A percentile compares a stretch with the other conserved stretches of the same genome.
Evolutionary conservation across 2,329 filamentous ascomycete species (phyloP).

Genomic region (Arthrobotrys entomopaga): DNA sequence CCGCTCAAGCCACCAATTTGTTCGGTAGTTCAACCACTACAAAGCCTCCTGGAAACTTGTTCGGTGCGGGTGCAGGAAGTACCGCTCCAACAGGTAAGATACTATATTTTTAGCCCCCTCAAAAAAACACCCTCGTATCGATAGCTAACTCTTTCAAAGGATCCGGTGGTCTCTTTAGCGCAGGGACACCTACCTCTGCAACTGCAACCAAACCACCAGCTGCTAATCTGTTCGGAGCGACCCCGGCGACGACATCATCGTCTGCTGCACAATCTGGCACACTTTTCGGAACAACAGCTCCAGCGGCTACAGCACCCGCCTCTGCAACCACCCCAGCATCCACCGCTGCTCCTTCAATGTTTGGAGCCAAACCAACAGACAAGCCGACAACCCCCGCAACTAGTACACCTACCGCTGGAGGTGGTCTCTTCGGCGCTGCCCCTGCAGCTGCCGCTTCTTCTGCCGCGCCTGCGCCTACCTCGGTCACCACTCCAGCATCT

Average conservation of each 20-base stretch:
- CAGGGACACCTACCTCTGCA: conserved; percentile 27
- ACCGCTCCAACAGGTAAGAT: conserved; percentile 29
- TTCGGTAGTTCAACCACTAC: conserved; percentile 36
- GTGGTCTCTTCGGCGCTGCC: conserved; percentile 57
- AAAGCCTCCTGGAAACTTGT: conserved; percentile 14
- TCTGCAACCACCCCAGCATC: conserved; percentile 56
- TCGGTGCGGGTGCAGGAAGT: conserved; percentile 14
- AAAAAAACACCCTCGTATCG: background rate
- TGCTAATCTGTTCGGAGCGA: conserved; percentile 50
- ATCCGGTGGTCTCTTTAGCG: conserved; percentile 25
- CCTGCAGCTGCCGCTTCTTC: conserved; percentile 57
- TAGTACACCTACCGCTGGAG: conserved; percentile 56
- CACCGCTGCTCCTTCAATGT: conserved; percentile 58
- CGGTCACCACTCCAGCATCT: conserved; percentile 57
- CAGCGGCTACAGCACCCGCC: conserved; percentile 35
- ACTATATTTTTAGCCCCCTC: background rate
- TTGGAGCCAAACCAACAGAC: conserved; percentile 53
- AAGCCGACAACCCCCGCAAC: conserved; percentile 57
- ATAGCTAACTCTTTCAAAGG: background rate
- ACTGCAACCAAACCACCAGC: conserved; percentile 34
- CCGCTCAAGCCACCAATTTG: conserved; percentile 9
- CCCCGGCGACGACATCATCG: conserved; percentile 12
- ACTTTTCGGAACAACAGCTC: conserved; percentile 27
- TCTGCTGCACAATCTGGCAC: conserved; percentile 6
- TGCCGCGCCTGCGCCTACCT: conserved; percentile 60